phyloP scores from a whole-genome alignment of 1,139 yeast species.

The Lodderomyces oxycetoniae region DNA sequence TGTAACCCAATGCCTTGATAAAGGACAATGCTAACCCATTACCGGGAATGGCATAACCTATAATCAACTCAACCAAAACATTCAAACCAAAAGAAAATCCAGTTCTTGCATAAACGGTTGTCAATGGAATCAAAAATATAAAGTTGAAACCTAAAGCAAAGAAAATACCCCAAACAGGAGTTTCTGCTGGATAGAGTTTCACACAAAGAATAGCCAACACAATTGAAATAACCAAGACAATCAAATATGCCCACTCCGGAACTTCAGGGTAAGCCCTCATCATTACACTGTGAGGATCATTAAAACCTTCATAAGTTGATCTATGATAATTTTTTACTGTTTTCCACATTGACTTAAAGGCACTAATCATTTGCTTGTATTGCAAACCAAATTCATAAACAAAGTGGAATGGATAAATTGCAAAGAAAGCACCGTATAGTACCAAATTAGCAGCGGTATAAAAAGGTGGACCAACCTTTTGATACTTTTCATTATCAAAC shows the following conservation, averaged over 20 bases:
- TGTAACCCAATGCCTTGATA: slow-evolving; percentile 54
- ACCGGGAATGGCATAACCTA: slow-evolving; percentile 62
- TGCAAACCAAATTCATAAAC: slow-evolving; percentile 38
- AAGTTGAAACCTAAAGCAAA: slow-evolving; percentile 53
- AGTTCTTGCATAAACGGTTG: slow-evolving; percentile 45
- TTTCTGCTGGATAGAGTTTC: slow-evolving; percentile 42
- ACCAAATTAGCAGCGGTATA: slow-evolving; percentile 40
- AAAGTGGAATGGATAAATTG: slow-evolving; percentile 53
- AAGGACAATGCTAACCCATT: slow-evolving; percentile 56
- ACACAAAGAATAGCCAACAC: slow-evolving; percentile 48
- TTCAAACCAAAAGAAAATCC: slow-evolving; percentile 51
- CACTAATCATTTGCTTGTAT: slow-evolving; percentile 19
- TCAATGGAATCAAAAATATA: slow-evolving; percentile 53
- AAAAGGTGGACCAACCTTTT: slow-evolving; percentile 45
- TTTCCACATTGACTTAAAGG: slow-evolving; percentile 11
- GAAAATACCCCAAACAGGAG: slow-evolving; percentile 57
- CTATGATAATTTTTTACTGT: slow-evolving; percentile 11
- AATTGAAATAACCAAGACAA: slow-evolving; percentile 45
- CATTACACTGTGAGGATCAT: slow-evolving; percentile 55
- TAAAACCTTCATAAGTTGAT: slow-evolving; percentile 18
- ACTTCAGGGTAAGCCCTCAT: slow-evolving; percentile 56
- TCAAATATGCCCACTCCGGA: slow-evolving; percentile 57
- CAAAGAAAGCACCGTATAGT: slow-evolving; percentile 53
- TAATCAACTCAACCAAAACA: slow-evolving; percentile 54
- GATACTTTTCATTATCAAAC: slow-evolving; percentile 38